These are phyloP conservation scores for Phylloporus arenicola DNA, from an alignment of 768 basidiomycete genomes.

Conservation along the genomic window DNA sequence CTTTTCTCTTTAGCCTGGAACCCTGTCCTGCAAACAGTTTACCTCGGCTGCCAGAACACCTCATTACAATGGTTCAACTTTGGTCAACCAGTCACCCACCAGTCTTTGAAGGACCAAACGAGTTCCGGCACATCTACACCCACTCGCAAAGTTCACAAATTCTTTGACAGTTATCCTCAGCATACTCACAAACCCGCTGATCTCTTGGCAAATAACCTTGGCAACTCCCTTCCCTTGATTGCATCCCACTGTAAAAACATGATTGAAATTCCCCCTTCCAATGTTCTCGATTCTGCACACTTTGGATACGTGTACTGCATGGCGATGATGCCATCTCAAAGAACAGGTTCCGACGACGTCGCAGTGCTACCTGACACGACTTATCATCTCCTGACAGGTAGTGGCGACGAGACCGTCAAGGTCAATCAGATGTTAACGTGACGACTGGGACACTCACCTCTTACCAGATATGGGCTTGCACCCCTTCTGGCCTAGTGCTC, in stretches of 20 bases:
- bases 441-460: neutral
- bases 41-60: conserved; percentile 89
- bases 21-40: conserved; percentile 60
- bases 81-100: conserved; percentile 7
- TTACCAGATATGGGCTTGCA: conserved; percentile 63
- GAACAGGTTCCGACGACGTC: conserved; percentile 34
- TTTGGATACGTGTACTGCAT: conserved; percentile 93
- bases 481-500: conserved; percentile 39
- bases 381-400: conserved; percentile 71
- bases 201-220: conserved; percentile 55
- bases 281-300: conserved; percentile 85
- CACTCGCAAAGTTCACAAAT: conserved; percentile 66
- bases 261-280: conserved; percentile 56
- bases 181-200: conserved; percentile 65
- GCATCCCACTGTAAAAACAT: conserved; percentile 21
- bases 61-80: conserved; percentile 88
- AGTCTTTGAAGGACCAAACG: conserved; percentile 5
- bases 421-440: conserved; percentile 32
- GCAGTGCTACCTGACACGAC: conserved; percentile 18
- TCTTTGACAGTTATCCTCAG: conserved; percentile 87
- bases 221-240: conserved; percentile 29
- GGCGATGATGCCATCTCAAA: conserved; percentile 41
- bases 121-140: conserved; percentile 34
- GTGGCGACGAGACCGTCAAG: conserved; percentile 90
- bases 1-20: conserved; percentile 84